Evolutionary conservation across 176 grass and related monocot genomes (phyloP).

Genomic region (Saccharum officinarum): DNA sequence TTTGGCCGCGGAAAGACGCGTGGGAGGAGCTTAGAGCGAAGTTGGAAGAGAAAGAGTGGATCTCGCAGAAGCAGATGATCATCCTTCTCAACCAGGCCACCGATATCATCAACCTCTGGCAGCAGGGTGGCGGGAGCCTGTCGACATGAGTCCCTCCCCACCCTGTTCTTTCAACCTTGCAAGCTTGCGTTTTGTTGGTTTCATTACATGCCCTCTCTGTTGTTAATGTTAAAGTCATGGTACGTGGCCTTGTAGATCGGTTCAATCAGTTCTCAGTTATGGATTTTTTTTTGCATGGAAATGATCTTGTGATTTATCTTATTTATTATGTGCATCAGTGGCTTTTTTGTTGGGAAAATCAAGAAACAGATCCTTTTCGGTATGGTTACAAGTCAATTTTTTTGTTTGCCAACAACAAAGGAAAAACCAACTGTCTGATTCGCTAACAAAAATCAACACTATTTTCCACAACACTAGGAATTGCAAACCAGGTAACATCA

Average conservation of each 20-base stretch:
- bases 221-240: slow-evolving; percentile 21
- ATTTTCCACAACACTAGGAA: not conserved
- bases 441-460: not conserved
- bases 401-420: not conserved
- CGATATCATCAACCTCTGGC: slow-evolving; percentile 90
- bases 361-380: not conserved
- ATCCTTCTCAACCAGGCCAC: slow-evolving; percentile 87
- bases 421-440: not conserved
- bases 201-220: not conserved
- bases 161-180: not conserved
- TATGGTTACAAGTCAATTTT: not conserved
- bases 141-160: slow-evolving; percentile 28
- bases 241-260: slow-evolving; percentile 36
- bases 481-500: not conserved
- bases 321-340: not conserved
- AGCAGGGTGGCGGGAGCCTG: slow-evolving; percentile 65
- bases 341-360: not conserved
- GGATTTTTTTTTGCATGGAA: slow-evolving; percentile 15
- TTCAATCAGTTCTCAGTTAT: not conserved
- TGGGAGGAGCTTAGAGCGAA: slow-evolving; percentile 83
- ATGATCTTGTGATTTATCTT: slow-evolving; percentile 10
- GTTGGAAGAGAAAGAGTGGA: slow-evolving; percentile 80
- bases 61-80: slow-evolving; percentile 81
- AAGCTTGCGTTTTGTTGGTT: not conserved
- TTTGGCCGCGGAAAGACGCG: slow-evolving; percentile 79